phyloP scores from a whole-genome alignment of 2,329 filamentous ascomycete species.

The Penicillium sp. region DNA sequence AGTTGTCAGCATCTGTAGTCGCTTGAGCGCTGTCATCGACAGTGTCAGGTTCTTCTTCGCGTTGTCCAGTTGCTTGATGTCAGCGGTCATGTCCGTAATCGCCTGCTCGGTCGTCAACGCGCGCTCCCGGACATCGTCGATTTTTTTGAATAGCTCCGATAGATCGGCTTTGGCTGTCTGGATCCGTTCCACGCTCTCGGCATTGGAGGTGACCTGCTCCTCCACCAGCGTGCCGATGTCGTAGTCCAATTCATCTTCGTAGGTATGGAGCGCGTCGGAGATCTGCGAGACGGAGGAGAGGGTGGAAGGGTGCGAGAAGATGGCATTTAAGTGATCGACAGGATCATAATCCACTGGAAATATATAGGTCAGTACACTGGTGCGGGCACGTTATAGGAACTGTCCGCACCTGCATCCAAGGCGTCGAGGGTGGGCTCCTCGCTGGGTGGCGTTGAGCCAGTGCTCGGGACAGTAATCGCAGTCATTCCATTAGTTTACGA shows the following conservation, averaged over 20 bases:
- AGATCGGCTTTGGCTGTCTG: slow-evolving; percentile 88
- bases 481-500: slow-evolving; percentile 37
- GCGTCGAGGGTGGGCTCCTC: slow-evolving; percentile 38
- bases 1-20: slow-evolving; percentile 96
- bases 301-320: slow-evolving; percentile 87
- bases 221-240: slow-evolving; percentile 72
- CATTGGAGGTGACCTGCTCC: slow-evolving; percentile 77
- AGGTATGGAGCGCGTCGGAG: slow-evolving; percentile 67
- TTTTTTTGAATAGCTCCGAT: slow-evolving; percentile 85
- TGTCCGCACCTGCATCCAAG: slow-evolving; percentile 45
- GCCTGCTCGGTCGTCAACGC: slow-evolving; percentile 90
- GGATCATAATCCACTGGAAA: slow-evolving; percentile 80
- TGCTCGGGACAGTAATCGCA: slow-evolving; percentile 30
- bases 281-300: slow-evolving; percentile 74
- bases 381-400: slow-evolving; percentile 1
- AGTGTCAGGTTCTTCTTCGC: slow-evolving; percentile 95
- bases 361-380: slow-evolving; percentile 5
- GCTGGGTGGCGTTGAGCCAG: slow-evolving; percentile 40
- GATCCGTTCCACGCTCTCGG: slow-evolving; percentile 86
- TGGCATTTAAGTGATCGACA: slow-evolving; percentile 84
- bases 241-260: slow-evolving; percentile 78
- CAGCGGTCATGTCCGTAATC: slow-evolving; percentile 97
- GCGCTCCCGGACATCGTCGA: slow-evolving; percentile 85
- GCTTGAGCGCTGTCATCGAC: slow-evolving; percentile 96
- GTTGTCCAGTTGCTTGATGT: slow-evolving; percentile 94